Evolutionary conservation across 768 basidiomycete species (phyloP).

Genomic region (Pleurotus cornucopiae): DNA sequence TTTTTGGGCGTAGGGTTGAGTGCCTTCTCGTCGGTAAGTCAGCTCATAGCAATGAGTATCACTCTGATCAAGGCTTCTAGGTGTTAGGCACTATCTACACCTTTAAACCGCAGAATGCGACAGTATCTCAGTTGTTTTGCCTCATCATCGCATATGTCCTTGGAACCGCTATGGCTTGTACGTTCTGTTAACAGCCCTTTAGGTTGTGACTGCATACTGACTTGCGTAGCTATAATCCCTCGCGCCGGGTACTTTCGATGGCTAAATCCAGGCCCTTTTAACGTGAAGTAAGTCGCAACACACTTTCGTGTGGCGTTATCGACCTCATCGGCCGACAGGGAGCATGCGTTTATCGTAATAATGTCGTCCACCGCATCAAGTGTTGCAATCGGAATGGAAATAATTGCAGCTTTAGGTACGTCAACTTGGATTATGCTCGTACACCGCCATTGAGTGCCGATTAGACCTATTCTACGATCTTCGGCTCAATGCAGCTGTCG

Average conservation of each 20-base stretch:
- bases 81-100: conserved; percentile 33
- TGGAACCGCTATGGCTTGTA: conserved; percentile 43
- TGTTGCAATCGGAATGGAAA: conserved; percentile 47
- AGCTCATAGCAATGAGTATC: neutral
- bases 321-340: conserved; percentile 17
- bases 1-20: conserved; percentile 47
- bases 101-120: conserved; percentile 42
- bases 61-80: conserved; percentile 12
- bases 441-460: neutral
- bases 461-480: conserved; percentile 50
- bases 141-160: conserved; percentile 54
- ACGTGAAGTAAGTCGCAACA: conserved; percentile 36
- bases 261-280: conserved; percentile 56
- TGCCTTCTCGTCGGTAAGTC: conserved; percentile 38
- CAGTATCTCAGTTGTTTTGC: conserved; percentile 51
- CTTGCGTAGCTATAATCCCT: conserved; percentile 32
- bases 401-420: conserved; percentile 46
- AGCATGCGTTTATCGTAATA: conserved; percentile 51
- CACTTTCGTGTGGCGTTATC: neutral
- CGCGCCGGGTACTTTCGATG: conserved; percentile 38
- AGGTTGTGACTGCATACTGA: neutral
- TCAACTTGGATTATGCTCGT: neutral
- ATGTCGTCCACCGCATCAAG: conserved; percentile 52
- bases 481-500: conserved; percentile 42
- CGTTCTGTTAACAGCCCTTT: conserved; percentile 10